phyloP scores from a whole-genome alignment of 176 grass and related monocot genomes.

The Cocos nucifera region DNA sequence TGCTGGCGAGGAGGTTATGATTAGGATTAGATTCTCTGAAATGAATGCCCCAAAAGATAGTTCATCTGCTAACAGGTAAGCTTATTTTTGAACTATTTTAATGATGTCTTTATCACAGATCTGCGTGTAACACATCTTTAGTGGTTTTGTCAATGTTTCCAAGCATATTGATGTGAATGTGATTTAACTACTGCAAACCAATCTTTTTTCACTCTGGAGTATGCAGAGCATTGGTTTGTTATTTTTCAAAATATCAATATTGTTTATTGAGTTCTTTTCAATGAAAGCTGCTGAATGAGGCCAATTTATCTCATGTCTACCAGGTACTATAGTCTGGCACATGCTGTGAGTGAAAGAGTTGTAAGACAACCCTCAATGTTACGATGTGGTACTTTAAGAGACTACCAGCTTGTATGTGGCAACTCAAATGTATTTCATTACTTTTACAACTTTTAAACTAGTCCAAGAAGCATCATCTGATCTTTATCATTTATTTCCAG shows the following conservation, averaged over 20 bases:
- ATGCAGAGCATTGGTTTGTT: too few relatives aligned
- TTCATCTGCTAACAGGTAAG: slow-evolving; percentile 89
- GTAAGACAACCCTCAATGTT: slow-evolving; percentile 83
- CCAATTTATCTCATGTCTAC: slow-evolving; percentile 1
- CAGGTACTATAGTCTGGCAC: slow-evolving; percentile 95
- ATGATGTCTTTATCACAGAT: background rate
- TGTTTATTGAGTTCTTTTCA: too few relatives aligned
- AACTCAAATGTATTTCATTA: slow-evolving; percentile 7
- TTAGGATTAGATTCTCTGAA: slow-evolving; percentile 93
- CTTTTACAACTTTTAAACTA: too few relatives aligned
- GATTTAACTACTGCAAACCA: too few relatives aligned
- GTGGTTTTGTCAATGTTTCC: too few relatives aligned
- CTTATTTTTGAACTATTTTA: background rate
- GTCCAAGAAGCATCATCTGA: background rate
- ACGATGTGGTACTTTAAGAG: slow-evolving; percentile 82
- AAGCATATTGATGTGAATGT: too few relatives aligned
- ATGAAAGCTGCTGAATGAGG: too few relatives aligned
- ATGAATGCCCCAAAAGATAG: slow-evolving; percentile 97
- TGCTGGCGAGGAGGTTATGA: slow-evolving; percentile 97
- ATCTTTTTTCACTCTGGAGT: too few relatives aligned
- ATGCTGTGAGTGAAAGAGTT: slow-evolving; percentile 94
- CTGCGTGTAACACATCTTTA: background rate
- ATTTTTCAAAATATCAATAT: too few relatives aligned
- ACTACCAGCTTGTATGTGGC: slow-evolving; percentile 83
- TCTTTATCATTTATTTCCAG: slow-evolving; percentile 33